Percentiles rank a stretch among this genome's conserved stretches.
phyloP scores from a whole-genome alignment of 2,329 filamentous ascomycete species.

The Nemania sp. region DNA sequence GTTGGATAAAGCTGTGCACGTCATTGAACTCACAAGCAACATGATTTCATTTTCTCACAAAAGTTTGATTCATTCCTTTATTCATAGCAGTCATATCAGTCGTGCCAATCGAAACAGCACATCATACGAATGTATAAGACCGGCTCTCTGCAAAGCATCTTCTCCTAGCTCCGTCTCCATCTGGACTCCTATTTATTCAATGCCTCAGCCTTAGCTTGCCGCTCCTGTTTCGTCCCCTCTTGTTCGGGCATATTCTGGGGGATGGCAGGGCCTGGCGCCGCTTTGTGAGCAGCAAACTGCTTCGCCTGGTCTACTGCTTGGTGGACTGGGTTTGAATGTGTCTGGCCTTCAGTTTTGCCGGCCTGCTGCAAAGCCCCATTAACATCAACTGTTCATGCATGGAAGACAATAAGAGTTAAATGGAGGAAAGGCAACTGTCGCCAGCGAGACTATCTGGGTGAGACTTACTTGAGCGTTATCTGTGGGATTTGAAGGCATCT shows the following conservation, averaged over 20 bases:
- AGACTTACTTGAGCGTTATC: slow-evolving; percentile 31
- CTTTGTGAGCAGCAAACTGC: slow-evolving; percentile 53
- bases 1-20: too few species aligned
- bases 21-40: slow-evolving; percentile 9
- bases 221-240: slow-evolving; percentile 70
- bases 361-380: slow-evolving; percentile 25
- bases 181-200: slow-evolving; percentile 59
- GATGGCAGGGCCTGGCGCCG: slow-evolving; percentile 61
- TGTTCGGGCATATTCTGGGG: slow-evolving; percentile 57
- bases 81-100: slow-evolving; percentile 10
- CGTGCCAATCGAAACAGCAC: background rate
- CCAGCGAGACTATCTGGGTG: slow-evolving; percentile 1
- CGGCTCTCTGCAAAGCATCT: background rate
- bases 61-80: slow-evolving; percentile 5
- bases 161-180: background rate
- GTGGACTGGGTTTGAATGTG: slow-evolving; percentile 44
- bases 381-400: slow-evolving; percentile 10
- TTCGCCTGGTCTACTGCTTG: slow-evolving; percentile 42
- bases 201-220: slow-evolving; percentile 64
- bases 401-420: background rate
- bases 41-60: background rate
- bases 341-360: slow-evolving; percentile 41
- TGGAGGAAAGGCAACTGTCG: background rate
- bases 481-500: slow-evolving; percentile 34
- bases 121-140: background rate